Percentiles rank a stretch among this genome's conserved stretches.
Conservation (phyloP, 192 early-diverging fungal species). For the Backusella macrospora region DNA sequence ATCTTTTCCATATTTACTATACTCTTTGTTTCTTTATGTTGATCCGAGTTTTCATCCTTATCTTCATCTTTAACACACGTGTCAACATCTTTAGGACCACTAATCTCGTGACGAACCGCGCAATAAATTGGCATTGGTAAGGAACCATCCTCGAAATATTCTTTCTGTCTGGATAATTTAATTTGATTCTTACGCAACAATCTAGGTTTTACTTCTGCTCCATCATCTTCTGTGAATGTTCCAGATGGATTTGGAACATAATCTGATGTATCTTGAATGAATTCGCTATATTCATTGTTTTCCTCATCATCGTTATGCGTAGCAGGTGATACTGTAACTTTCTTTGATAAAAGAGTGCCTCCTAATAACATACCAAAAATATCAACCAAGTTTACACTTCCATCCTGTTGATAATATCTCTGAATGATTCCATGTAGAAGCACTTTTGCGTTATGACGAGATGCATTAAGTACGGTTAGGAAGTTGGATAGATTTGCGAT, state of each 20-base stretch:
- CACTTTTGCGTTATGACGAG: constrained; percentile 22
- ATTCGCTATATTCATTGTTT: constrained; percentile 5
- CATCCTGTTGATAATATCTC: constrained; percentile 27
- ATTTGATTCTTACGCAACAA: constrained; percentile 28
- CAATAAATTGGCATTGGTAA: constrained; percentile 81
- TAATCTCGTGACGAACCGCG: constrained; percentile 65
- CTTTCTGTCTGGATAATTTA: constrained; percentile 57
- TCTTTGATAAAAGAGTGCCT: constrained; percentile 44
- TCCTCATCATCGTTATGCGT: constrained; percentile 5
- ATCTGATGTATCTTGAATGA: not conserved
- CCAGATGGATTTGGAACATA: constrained; percentile 35
- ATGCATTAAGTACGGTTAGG: constrained; percentile 18
- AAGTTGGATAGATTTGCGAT: constrained; percentile 51
- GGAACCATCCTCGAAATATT: constrained; percentile 61
- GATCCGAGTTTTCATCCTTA: not conserved
- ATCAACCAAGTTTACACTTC: constrained; percentile 51
- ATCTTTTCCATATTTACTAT: not conserved
- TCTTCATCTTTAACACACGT: not conserved
- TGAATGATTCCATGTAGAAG: constrained; percentile 31
- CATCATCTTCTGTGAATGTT: constrained; percentile 15
- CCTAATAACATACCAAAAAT: constrained; percentile 56
- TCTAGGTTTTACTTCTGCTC: constrained; percentile 20
- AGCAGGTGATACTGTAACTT: constrained; percentile 18
- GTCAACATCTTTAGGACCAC: not conserved
- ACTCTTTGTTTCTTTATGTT: not conserved